Base-by-base conservation (phyloP, 1,284 basidiomycete genomes). In the Malassezia nana region DNA sequence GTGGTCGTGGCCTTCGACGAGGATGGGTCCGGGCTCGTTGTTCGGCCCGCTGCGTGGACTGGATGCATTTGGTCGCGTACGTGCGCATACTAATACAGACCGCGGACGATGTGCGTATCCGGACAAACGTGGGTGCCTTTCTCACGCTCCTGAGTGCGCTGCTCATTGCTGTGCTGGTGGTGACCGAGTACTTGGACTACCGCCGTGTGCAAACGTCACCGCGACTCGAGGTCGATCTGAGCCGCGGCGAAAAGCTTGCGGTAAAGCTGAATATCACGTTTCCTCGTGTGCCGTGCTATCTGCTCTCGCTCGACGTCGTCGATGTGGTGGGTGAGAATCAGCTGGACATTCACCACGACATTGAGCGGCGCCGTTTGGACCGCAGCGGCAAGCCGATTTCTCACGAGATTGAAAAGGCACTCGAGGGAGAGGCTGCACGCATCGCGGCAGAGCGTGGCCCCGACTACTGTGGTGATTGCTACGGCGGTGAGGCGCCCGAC, bases 311-410 rank as follows among this genome's bases (percentile, higher is more conserved):
- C 50, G 94, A 98, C 75, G 83, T 98, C 49, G 94, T 95, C 87
- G 94, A 99, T 74, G 94, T 98, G 59, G 89, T 86, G 53, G 94
- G 94, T 25, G 92, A 96, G 78, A 83, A 86, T 40, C 89, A 94
- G 73, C 81, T 84, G 57, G 68, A 74, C 35, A 63, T 74, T 15
- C 59, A 62, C 42, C 92, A 96, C 76, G 89, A 90, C 70, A 81
- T 98, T 57, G 69, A 84, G 55, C 94, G 96, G 75, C 84, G 82
- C 6, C 83, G 94, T 16, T 76, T 96, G 24, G 80, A 82, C 57
- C 71, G 78, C 25, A 66, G 78, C 6, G 89, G 90, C 3, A 67
- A 74, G 8, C 63, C 57, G 57, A 46, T 68, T 31, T 58, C 55
- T 10, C 52, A 52, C 16, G 58, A 59, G 6, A 29, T 26, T 13